Evolutionary conservation across 2,329 filamentous ascomycete genomes (phyloP).

Genomic region (Epichloe aotearoae): DNA sequence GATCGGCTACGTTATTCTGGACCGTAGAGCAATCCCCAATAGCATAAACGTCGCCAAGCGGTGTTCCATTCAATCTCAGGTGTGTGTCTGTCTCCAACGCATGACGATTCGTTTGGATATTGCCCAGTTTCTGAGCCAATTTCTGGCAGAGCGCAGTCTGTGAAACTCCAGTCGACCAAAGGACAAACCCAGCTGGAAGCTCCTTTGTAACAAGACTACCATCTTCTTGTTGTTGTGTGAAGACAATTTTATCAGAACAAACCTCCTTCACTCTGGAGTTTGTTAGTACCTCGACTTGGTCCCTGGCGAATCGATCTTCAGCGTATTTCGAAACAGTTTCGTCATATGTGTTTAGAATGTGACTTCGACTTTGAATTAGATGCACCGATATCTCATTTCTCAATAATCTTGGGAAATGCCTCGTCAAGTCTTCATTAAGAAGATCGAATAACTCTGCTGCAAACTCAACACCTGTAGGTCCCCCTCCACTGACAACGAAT

Average conservation of each 20-base stretch:
- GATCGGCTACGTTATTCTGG: conserved; percentile 90
- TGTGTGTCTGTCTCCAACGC: conserved; percentile 92
- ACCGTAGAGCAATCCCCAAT: conserved; percentile 94
- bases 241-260: conserved; percentile 68
- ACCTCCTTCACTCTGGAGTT: conserved; percentile 92
- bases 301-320: conserved; percentile 79
- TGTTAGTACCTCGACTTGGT: conserved; percentile 81
- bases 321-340: conserved; percentile 87
- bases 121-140: conserved; percentile 62
- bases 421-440: conserved; percentile 82
- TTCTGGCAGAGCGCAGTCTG: conserved; percentile 70
- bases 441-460: conserved; percentile 93
- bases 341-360: conserved; percentile 97
- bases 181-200: conserved; percentile 85
- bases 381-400: conserved; percentile 97
- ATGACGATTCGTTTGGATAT: conserved; percentile 72
- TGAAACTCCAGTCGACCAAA: conserved; percentile 94
- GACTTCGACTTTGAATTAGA: conserved; percentile 83
- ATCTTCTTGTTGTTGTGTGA: conserved; percentile 65
- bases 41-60: conserved; percentile 87
- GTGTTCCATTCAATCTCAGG: conserved; percentile 75
- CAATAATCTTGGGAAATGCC: conserved; percentile 76
- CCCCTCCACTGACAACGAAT: conserved; percentile 95
- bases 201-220: conserved; percentile 76
- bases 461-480: conserved; percentile 94